A percentile compares a stretch with the other conserved stretches of the same genome.
phyloP scores from a whole-genome alignment of 1,284 basidiomycete species.

The Marasmius oreades region DNA sequence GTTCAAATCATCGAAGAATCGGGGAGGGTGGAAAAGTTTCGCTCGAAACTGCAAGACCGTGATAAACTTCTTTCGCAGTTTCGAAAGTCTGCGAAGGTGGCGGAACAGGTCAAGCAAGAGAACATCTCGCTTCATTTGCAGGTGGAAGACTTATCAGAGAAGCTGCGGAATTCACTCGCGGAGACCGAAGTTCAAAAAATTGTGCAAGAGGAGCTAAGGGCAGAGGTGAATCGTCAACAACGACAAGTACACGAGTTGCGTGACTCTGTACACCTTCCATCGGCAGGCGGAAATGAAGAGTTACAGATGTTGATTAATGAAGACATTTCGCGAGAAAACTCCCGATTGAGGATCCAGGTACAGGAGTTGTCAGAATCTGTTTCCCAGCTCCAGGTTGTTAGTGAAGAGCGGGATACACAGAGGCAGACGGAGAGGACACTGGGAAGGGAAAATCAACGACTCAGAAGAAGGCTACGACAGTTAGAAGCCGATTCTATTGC shows the following conservation, averaged over 20 bases:
- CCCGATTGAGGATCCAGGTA: slow-evolving; percentile 10
- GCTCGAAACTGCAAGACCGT: slow-evolving; percentile 3
- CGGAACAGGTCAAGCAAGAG: slow-evolving; percentile 13
- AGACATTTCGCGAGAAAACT: slow-evolving; percentile 16
- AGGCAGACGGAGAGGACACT: slow-evolving; percentile 5
- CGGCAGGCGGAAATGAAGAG: slow-evolving; percentile 14
- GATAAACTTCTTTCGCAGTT: slow-evolving; percentile 5
- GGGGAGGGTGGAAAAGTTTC: slow-evolving; percentile 1
- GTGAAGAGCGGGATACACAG: slow-evolving; percentile 9
- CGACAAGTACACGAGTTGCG: slow-evolving; percentile 15
- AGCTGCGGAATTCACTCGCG: slow-evolving; percentile 5
- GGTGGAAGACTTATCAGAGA: slow-evolving; percentile 9
- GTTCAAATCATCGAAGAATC: not conserved
- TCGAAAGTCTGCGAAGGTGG: not conserved
- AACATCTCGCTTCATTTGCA: slow-evolving; percentile 11
- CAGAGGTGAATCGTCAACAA: slow-evolving; percentile 10
- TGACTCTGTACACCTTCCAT: slow-evolving; percentile 12
- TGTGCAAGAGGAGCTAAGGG: slow-evolving; percentile 8
- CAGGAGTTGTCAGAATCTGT: slow-evolving; percentile 13
- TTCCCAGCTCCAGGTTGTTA: slow-evolving; percentile 11
- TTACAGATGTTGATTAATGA: slow-evolving; percentile 18
- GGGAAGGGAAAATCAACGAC: slow-evolving; percentile 4
- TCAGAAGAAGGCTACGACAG: slow-evolving; percentile 12
- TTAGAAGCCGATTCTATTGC: slow-evolving; percentile 2
- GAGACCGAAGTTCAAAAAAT: slow-evolving; percentile 14